phyloP scores from a whole-genome alignment of 805 yeast species.

The Phaffomyces opuntiae region DNA sequence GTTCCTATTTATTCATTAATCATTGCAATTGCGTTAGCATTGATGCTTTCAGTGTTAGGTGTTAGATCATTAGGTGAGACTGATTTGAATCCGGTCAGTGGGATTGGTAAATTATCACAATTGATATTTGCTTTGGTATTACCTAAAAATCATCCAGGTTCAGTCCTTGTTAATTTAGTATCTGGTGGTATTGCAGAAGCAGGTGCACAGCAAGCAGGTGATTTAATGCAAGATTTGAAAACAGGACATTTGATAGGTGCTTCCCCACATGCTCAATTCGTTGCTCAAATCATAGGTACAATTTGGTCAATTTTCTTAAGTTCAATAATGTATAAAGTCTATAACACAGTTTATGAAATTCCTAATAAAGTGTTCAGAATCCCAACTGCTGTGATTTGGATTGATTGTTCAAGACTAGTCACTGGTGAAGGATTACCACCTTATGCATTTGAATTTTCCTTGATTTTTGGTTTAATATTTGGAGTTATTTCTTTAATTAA shows the following conservation, averaged over 20 bases:
- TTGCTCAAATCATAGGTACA: constrained; percentile 87
- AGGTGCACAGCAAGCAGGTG: constrained; percentile 99
- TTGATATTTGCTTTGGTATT: constrained; percentile 76
- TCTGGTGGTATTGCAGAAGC: constrained; percentile 99
- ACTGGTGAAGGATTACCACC: constrained; percentile 90
- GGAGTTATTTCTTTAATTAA: constrained; percentile 61
- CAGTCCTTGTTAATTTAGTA: constrained; percentile 75
- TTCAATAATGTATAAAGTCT: constrained; percentile 73
- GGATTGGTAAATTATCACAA: constrained; percentile 92
- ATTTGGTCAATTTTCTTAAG: constrained; percentile 75
- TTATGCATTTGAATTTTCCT: constrained; percentile 53
- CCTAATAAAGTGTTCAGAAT: constrained; percentile 79
- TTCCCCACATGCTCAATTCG: constrained; percentile 84
- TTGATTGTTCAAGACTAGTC: constrained; percentile 89
- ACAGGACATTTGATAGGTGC: constrained; percentile 92
- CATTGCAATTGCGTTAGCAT: constrained; percentile 66
- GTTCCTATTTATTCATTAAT: constrained; percentile 67
- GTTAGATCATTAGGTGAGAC: constrained; percentile 96
- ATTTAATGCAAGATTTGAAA: constrained; percentile 92
- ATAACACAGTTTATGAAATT: constrained; percentile 75
- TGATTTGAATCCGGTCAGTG: constrained; percentile 93
- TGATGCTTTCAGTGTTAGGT: constrained; percentile 76
- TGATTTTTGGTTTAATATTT: constrained; percentile 59
- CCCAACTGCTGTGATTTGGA: constrained; percentile 96
- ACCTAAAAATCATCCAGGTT: constrained; percentile 69